phyloP scores from a whole-genome alignment of 257 asterid species.

The Orobanche coerulescens region DNA sequence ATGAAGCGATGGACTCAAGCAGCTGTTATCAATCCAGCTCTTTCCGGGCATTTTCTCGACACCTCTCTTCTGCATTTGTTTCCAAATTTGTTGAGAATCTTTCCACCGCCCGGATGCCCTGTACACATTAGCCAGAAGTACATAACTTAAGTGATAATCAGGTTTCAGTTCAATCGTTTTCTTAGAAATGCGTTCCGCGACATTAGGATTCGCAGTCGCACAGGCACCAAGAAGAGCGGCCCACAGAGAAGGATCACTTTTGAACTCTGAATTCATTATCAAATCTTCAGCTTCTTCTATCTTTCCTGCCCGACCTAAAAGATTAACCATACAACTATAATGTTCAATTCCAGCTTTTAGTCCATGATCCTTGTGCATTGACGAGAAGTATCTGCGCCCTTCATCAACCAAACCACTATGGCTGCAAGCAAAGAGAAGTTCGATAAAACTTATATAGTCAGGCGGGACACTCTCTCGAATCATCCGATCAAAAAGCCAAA shows the following conservation, averaged over 20 bases:
- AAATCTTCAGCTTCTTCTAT: constrained; percentile 74
- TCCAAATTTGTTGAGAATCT: constrained; percentile 62
- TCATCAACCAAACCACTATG: constrained; percentile 64
- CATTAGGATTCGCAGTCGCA: constrained; percentile 39
- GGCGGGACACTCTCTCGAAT: constrained; percentile 44
- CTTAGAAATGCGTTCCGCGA: constrained; percentile 62
- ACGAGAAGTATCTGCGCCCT: constrained; percentile 24
- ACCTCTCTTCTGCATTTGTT: constrained; percentile 48
- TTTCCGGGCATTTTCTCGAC: constrained; percentile 61
- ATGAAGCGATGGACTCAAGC: too few relatives aligned
- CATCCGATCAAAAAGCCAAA: constrained; percentile 52
- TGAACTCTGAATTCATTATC: constrained; percentile 38
- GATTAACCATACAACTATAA: constrained; percentile 83
- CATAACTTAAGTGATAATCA: constrained; percentile 72
- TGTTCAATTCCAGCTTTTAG: constrained; percentile 57
- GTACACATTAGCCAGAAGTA: constrained; percentile 66
- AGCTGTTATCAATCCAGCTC: constrained; percentile 65
- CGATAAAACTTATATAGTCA: constrained; percentile 57
- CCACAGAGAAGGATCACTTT: constrained; percentile 59
- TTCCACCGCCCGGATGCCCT: constrained; percentile 69
- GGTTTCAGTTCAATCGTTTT: constrained; percentile 69
- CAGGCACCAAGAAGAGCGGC: constrained; percentile 73
- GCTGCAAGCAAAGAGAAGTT: constrained; percentile 84
- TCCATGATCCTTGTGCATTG: constrained; percentile 42
- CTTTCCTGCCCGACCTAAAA: constrained; percentile 66